Evolutionary conservation across 208 protist species (phyloP).

Genomic region (Crithidia fasciculata): DNA sequence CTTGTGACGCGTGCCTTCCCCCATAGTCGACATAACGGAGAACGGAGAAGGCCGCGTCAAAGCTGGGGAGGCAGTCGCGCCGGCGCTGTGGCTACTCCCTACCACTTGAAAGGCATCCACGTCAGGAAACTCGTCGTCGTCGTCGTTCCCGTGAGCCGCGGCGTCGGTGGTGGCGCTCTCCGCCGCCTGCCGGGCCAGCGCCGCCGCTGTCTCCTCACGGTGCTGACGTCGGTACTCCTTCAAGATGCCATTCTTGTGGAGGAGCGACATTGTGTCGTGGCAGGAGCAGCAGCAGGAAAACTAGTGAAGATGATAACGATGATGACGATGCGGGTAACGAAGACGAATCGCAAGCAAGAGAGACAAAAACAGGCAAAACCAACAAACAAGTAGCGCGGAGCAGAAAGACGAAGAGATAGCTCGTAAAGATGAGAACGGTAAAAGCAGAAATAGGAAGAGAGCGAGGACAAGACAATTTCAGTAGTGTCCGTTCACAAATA

Average conservation of each 20-base stretch:
- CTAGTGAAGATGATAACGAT: no score
- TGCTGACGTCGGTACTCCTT: constrained; percentile 46
- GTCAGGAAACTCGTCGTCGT: constrained; percentile 32
- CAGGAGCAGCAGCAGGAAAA: no score
- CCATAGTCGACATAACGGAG: constrained; percentile 9
- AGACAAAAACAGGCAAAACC: no score
- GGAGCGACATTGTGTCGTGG: constrained; percentile 36
- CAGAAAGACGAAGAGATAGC: no score
- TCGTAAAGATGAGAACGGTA: no score
- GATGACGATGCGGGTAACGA: no score
- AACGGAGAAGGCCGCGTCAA: not conserved
- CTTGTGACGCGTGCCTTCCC: not conserved
- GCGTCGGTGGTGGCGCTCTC: not conserved
- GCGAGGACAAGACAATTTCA: no score
- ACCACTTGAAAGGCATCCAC: constrained; percentile 17
- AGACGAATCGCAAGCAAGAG: no score
- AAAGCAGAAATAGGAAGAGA: no score
- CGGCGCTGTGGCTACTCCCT: not conserved
- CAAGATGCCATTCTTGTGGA: constrained; percentile 51
- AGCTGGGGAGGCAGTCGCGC: not conserved
- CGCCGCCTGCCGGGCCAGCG: not conserved
- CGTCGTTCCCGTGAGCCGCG: not conserved
- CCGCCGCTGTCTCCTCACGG: constrained; percentile 11
- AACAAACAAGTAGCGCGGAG: no score
- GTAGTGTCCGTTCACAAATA: no score